Base-by-base conservation (phyloP, 768 basidiomycete genomes). In the Russula ochroleuca region DNA sequence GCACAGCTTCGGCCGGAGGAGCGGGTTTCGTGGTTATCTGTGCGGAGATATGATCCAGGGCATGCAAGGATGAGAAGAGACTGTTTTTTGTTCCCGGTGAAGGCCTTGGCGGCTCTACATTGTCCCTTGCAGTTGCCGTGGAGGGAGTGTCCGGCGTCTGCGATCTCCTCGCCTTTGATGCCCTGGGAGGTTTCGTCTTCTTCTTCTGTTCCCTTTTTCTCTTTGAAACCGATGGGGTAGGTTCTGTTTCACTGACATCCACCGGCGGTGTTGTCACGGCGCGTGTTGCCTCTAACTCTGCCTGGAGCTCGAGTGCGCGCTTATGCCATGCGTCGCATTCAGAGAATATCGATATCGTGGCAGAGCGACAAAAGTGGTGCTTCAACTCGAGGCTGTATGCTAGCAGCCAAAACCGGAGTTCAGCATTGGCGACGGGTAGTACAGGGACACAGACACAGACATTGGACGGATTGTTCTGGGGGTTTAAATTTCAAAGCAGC, bases 31-130 rank as follows among this genome's bases (percentile, higher is more conserved):
- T 43, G 8, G 28, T 11, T 28, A 43, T 8, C 19, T 4, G 13
- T 3, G 55, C 25, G 6, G 59, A 28, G 43, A 58, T 37, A 14
- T 19, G 33, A 17, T 67, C 55, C 17, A 67, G 40, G 6, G 51
- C 33, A 8, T 55, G 64, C 2, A 67, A 52, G 17, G 64, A 66
- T 5, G 66, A 57, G 43, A 67, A 61, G 57, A 67, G 54, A 1
- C 19, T 43, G 23, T 19, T 17, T 8, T 37, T 53, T 21, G 33
- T 25, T 52, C 59, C 28, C 15, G 10, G 37, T 14, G 13, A 25
- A 17, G 49, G 37, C 21, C 3, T 40, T 37, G 47, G 5, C 37
- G 9, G 10, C 23, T 23, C 59, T 51, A 53, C 31, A 4, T 5
- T 7, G 4, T 59, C 31, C 14, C 5, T 45, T 37, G 49, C 21